Conservation (phyloP, 768 basidiomycete genomes). For the Auricularia heimuer region DNA sequence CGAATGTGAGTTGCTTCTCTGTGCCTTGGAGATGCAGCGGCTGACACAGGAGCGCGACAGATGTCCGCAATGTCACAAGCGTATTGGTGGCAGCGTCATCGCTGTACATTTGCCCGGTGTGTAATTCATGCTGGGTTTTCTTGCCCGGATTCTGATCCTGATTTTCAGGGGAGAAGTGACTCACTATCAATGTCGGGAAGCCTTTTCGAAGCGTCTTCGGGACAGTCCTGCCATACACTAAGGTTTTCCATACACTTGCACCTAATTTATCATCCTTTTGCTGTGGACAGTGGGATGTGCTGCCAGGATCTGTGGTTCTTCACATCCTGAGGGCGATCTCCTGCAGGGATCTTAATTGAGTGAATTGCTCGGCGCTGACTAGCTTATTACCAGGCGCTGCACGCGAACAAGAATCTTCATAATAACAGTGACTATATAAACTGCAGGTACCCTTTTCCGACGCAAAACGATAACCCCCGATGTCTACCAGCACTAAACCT, state of each 20-base stretch:
- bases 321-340: too few species aligned
- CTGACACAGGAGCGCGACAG: slow-evolving; percentile 29
- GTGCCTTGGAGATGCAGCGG: neutral
- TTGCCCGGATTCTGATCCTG: neutral
- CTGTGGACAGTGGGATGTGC: too few species aligned
- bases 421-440: too few species aligned
- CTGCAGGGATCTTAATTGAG: too few species aligned
- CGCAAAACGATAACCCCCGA: too few species aligned
- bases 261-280: too few species aligned
- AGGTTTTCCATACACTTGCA: neutral
- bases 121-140: slow-evolving; percentile 13
- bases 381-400: too few species aligned
- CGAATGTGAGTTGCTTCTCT: slow-evolving; percentile 59
- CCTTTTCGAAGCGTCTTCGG: slow-evolving; percentile 37
- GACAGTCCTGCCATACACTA: neutral
- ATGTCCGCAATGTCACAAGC: slow-evolving; percentile 93
- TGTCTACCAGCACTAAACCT: too few species aligned
- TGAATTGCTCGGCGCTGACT: too few species aligned
- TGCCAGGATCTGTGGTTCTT: too few species aligned
- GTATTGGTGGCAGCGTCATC: slow-evolving; percentile 86
- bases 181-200: slow-evolving; percentile 90
- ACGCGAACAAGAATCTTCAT: too few species aligned
- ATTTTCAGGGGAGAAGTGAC: slow-evolving; percentile 80
- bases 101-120: slow-evolving; percentile 81
- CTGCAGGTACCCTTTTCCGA: too few species aligned